Evolutionary conservation across 352 stramenopile species (phyloP).

Genomic region (Phytopythium montanum): DNA sequence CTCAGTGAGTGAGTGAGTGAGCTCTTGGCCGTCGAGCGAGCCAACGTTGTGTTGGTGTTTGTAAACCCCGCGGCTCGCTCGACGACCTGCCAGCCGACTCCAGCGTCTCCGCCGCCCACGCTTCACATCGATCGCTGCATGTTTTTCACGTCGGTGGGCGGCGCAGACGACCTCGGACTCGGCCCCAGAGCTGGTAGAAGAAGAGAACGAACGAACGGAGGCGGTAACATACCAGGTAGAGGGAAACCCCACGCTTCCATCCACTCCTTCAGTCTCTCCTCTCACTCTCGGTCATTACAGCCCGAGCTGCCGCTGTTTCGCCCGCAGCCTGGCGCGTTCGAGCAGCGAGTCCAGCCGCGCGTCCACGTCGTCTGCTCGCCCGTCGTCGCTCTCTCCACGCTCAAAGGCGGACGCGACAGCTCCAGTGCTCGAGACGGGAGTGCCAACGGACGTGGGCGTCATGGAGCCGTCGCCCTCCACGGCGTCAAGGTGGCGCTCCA

Average conservation of each 20-base stretch:
- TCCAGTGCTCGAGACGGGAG: conserved; percentile 14
- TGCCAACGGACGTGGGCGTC: neutral
- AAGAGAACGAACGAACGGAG: neutral
- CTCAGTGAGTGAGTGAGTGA: conserved; percentile 9
- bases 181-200: conserved; percentile 2
- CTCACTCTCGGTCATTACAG: neutral
- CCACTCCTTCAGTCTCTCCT: neutral
- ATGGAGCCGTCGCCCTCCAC: conserved; percentile 9
- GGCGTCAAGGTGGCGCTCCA: conserved; percentile 9
- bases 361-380: conserved; percentile 21
- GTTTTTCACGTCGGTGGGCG: conserved; percentile 6
- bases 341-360: conserved; percentile 30
- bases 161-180: conserved; percentile 2
- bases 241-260: neutral
- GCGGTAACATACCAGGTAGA: conserved; percentile 6
- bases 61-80: neutral
- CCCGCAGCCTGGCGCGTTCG: conserved; percentile 30
- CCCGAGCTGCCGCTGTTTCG: conserved; percentile 11
- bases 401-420: conserved; percentile 11
- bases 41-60: conserved; percentile 6
- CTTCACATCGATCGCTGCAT: conserved; percentile 8
- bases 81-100: neutral
- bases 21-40: neutral
- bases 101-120: conserved; percentile 8
- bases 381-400: neutral